Conservation (phyloP, 164 flowering plant species). For the Amborella trichopoda region DNA sequence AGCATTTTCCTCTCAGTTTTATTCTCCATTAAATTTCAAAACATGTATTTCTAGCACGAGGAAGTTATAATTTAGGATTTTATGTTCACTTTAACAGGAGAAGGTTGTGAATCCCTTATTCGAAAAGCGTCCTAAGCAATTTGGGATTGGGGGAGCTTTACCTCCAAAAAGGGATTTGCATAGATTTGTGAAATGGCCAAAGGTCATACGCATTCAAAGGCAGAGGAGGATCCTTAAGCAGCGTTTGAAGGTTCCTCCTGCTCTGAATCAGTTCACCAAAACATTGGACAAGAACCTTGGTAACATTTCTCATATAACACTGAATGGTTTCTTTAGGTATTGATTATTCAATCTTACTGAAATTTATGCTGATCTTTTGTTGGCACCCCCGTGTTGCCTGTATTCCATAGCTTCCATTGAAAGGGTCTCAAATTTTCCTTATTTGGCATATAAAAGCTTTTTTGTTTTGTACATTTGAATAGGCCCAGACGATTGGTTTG, state of each 20-base stretch:
- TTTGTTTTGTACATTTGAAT: too few species aligned
- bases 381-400: too few species aligned
- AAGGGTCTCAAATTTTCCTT: too few species aligned
- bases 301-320: slow-evolving; percentile 3
- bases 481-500: too few species aligned
- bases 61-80: too few species aligned
- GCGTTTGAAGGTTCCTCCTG: slow-evolving; percentile 22
- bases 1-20: too few species aligned
- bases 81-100: slow-evolving; percentile 16
- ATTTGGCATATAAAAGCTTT: too few species aligned
- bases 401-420: too few species aligned
- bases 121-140: slow-evolving; percentile 33
- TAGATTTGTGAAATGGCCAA: slow-evolving; percentile 22
- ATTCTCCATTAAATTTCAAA: too few species aligned
- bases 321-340: not conserved
- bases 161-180: slow-evolving; percentile 33
- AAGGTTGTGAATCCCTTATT: slow-evolving; percentile 31
- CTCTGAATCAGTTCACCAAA: slow-evolving; percentile 21
- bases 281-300: slow-evolving; percentile 20
- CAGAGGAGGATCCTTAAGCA: slow-evolving; percentile 24
- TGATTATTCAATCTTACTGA: not conserved
- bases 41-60: too few species aligned
- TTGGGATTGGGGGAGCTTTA: slow-evolving; percentile 31
- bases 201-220: slow-evolving; percentile 20
- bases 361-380: too few species aligned